Percentiles rank a stretch among this genome's conserved stretches.
Evolutionary conservation across 306 rosid genomes (phyloP).

Genomic region (Inga laurina): DNA sequence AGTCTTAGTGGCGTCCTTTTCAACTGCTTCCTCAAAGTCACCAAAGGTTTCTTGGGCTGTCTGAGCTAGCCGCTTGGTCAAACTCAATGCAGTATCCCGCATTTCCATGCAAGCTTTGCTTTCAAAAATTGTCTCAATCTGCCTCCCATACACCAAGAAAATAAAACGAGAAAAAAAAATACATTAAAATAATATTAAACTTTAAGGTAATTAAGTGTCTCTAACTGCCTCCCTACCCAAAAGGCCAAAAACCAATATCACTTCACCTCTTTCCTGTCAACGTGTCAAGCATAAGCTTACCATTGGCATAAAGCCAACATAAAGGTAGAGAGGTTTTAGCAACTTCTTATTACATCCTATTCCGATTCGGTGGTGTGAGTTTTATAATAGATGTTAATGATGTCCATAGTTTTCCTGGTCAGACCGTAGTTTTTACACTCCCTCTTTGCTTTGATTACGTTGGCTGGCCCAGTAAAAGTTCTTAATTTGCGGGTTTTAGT

Average conservation of each 20-base stretch:
- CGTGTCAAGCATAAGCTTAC: not conserved
- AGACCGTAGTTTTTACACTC: not conserved
- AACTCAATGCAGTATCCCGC: conserved; percentile 76
- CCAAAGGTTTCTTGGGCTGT: conserved; percentile 95
- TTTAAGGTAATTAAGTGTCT: not conserved
- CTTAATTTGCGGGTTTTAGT: conserved; percentile 3
- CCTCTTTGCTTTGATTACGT: not conserved
- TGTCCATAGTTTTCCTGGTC: conserved; percentile 4
- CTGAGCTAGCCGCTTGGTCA: conserved; percentile 84
- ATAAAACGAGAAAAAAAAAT: not conserved
- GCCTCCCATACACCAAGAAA: conserved; percentile 15
- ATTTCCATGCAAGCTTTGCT: conserved; percentile 74
- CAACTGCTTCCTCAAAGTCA: conserved; percentile 99
- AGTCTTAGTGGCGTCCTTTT: conserved; percentile 94
- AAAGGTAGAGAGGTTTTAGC: not conserved
- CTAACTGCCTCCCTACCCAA: not conserved
- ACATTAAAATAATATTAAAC: conserved; percentile 3
- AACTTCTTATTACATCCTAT: not conserved
- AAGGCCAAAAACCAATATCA: not conserved
- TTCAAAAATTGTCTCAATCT: conserved; percentile 73
- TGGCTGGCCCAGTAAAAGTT: not conserved
- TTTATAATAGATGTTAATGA: not conserved
- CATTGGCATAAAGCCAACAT: not conserved
- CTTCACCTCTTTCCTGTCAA: not conserved
- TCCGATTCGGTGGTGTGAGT: not conserved